phyloP scores from a whole-genome alignment of 345 rosid species.

The Eucalyptus curtisii region DNA sequence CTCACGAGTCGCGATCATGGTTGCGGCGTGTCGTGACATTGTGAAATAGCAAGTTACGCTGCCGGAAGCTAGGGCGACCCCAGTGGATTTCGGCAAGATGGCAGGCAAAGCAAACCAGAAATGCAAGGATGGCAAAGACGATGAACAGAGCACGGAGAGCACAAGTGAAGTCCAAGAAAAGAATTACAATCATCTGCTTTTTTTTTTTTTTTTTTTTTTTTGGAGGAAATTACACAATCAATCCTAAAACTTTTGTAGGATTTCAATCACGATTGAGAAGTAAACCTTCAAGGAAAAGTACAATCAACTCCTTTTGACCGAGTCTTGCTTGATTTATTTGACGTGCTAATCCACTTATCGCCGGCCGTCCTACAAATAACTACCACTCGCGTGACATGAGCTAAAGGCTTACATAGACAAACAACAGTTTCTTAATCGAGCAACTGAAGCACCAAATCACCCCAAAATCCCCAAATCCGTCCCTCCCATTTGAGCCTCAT shows the following conservation, averaged over 20 bases:
- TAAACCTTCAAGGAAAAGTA: no score
- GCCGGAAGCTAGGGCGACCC: background rate
- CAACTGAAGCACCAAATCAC: no score
- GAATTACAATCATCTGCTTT: background rate
- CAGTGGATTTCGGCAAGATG: background rate
- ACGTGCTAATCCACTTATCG: no score
- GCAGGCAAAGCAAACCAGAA: background rate
- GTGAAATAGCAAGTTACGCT: background rate
- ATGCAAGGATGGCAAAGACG: background rate
- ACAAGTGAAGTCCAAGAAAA: background rate
- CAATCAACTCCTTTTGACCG: no score
- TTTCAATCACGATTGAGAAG: background rate
- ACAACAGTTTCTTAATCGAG: no score
- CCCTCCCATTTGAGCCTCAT: background rate
- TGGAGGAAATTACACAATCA: background rate
- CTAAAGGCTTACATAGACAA: no score
- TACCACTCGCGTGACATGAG: no score
- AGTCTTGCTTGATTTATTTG: no score
- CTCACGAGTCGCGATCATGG: background rate
- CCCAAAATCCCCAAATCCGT: no score
- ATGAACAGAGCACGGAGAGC: background rate
- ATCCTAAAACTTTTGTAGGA: background rate
- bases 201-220: no score
- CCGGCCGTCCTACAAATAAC: no score
- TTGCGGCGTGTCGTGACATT: background rate